A percentile compares a stretch with the other conserved stretches of the same genome.
Conservation (phyloP, 1,139 yeast genomes). For the Taiozyma sp. region DNA sequence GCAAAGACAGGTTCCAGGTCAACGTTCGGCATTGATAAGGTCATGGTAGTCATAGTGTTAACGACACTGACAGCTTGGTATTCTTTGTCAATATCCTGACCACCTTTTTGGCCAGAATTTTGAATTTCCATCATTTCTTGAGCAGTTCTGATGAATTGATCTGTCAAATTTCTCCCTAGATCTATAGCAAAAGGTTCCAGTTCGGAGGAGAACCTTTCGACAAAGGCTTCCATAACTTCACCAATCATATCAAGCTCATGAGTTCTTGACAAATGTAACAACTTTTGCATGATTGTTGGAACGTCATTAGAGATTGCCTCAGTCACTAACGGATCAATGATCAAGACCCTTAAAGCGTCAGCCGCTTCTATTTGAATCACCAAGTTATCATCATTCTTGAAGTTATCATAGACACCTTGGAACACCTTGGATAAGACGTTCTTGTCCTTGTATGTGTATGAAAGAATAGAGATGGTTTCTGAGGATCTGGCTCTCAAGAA, state of each 20-base stretch:
- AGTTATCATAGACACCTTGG: conserved; percentile 44
- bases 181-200: conserved; percentile 91
- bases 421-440: conserved; percentile 55
- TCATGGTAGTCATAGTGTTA: conserved; percentile 83
- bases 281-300: conserved; percentile 76
- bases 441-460: conserved; percentile 47
- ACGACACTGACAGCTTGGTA: conserved; percentile 86
- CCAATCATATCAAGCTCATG: conserved; percentile 85
- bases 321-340: conserved; percentile 62
- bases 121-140: conserved; percentile 52
- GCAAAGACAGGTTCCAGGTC: conserved; percentile 65
- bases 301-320: conserved; percentile 67
- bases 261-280: conserved; percentile 71
- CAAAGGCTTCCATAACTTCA: conserved; percentile 92
- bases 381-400: conserved; percentile 37
- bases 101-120: conserved; percentile 34
- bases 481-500: conserved; percentile 84
- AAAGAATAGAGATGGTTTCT: conserved; percentile 64
- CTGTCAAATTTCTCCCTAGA: conserved; percentile 70
- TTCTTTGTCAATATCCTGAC: conserved; percentile 64
- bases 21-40: conserved; percentile 78
- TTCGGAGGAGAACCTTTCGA: conserved; percentile 82
- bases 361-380: conserved; percentile 89
- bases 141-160: conserved; percentile 72
- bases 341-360: conserved; percentile 77